Percentiles rank a stretch among this genome's conserved stretches.
These are phyloP conservation scores for Vickermania spadyakhi DNA, from an alignment of 208 protist species.

Conservation along the genomic window DNA sequence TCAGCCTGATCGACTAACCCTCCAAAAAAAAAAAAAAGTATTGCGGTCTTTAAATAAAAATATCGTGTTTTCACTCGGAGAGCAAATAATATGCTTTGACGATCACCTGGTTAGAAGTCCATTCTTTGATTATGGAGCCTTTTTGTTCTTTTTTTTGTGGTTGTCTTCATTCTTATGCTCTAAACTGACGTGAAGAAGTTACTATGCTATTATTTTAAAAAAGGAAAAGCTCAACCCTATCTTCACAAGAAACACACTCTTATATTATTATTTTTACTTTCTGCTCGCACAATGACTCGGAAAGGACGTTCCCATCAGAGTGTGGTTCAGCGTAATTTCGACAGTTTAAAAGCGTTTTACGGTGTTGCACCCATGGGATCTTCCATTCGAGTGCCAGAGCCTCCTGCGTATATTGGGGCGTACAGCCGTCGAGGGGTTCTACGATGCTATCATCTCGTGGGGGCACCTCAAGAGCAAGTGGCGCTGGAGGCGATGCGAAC, in stretches of 20 bases:
- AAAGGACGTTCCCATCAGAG: slow-evolving; percentile 19
- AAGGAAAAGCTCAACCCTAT: too few relatives aligned
- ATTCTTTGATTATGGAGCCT: background rate
- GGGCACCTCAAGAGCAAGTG: slow-evolving; percentile 48
- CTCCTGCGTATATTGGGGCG: slow-evolving; percentile 38
- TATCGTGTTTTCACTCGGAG: too few relatives aligned
- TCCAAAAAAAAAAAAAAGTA: too few relatives aligned
- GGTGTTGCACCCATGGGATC: slow-evolving; percentile 31
- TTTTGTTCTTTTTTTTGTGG: background rate
- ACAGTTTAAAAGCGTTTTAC: slow-evolving; percentile 72
- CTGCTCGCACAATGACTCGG: slow-evolving; percentile 26
- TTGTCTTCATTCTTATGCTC: background rate
- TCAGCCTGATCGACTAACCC: too few relatives aligned
- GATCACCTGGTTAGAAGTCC: too few relatives aligned
- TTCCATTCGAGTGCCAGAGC: slow-evolving; percentile 32
- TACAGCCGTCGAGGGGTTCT: slow-evolving; percentile 66
- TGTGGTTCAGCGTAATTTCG: slow-evolving; percentile 55
- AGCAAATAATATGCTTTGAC: too few relatives aligned
- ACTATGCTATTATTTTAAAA: too few relatives aligned
- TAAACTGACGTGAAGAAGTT: too few relatives aligned
- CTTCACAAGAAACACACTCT: too few relatives aligned
- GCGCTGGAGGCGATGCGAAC: slow-evolving; percentile 73
- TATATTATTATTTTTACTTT: too few relatives aligned
- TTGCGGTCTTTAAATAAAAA: too few relatives aligned
- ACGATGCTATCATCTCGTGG: slow-evolving; percentile 51